Evolutionary conservation across 176 grass and related monocot species (phyloP).

Genomic region (Carex kokanica): DNA sequence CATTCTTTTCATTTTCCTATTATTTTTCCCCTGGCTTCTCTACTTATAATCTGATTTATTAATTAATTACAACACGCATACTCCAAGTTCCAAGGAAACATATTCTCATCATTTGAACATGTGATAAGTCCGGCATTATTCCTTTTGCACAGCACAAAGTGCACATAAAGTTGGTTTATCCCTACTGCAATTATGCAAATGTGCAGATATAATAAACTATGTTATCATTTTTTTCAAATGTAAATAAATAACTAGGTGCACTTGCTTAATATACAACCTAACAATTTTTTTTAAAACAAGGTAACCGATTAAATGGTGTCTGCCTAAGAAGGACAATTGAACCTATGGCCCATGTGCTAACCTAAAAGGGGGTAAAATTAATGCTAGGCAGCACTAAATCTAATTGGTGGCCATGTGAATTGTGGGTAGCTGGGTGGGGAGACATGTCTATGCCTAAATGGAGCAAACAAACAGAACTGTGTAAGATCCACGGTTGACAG

Average conservation of each 20-base stretch:
- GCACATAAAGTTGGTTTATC: background rate
- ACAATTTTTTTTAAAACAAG: background rate
- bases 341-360: conserved; percentile 1
- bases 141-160: background rate
- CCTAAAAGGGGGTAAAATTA: background rate
- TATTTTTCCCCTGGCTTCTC: background rate
- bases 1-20: background rate
- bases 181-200: background rate
- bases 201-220: background rate
- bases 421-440: conserved; percentile 3
- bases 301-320: background rate
- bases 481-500: conserved; percentile 2
- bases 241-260: background rate
- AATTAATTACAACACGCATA: background rate
- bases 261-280: background rate
- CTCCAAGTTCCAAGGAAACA: conserved; percentile 1
- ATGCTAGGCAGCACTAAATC: background rate
- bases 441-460: conserved; percentile 20
- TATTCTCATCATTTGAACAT: conserved; percentile 1
- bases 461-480: conserved; percentile 2
- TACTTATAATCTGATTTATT: background rate
- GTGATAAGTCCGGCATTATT: conserved; percentile 1
- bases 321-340: background rate
- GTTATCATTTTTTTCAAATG: background rate
- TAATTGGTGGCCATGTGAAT: conserved; percentile 21